A percentile compares a stretch with the other conserved stretches of the same genome.
Evolutionary conservation across 1,284 basidiomycete genomes (phyloP).

Genomic region (Leccinum subspadiceum): DNA sequence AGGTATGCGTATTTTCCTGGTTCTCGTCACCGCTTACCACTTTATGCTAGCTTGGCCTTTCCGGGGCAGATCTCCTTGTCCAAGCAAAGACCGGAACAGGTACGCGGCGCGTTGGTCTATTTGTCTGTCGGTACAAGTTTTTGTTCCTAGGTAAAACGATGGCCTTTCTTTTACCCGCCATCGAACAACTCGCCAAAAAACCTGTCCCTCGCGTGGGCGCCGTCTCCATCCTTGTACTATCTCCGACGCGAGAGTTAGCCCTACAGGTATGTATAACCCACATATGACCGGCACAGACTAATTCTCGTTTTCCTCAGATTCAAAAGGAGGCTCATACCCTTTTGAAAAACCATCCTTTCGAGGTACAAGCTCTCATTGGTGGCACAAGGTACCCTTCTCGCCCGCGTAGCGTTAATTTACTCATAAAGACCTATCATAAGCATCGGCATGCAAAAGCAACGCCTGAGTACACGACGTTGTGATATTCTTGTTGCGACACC

Average conservation of each 20-base stretch:
- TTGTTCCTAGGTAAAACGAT: slow-evolving; percentile 71
- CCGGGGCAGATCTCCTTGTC: slow-evolving; percentile 41
- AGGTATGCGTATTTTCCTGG: slow-evolving; percentile 18
- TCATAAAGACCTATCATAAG: slow-evolving; percentile 11
- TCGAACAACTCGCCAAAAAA: slow-evolving; percentile 62
- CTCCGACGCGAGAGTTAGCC: slow-evolving; percentile 88
- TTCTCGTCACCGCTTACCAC: slow-evolving; percentile 7
- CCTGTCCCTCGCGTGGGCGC: slow-evolving; percentile 16
- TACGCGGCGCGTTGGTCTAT: slow-evolving; percentile 4
- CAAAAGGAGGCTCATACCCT: slow-evolving; percentile 79
- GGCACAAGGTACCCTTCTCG: slow-evolving; percentile 48
- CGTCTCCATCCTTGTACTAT: slow-evolving; percentile 64
- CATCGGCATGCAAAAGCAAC: slow-evolving; percentile 37
- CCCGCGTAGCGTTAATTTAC: background rate
- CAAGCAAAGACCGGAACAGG: slow-evolving; percentile 51
- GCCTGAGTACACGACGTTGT: slow-evolving; percentile 43
- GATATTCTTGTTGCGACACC: slow-evolving; percentile 90
- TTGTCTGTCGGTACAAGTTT: background rate
- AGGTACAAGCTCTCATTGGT: slow-evolving; percentile 42
- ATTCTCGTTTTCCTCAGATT: slow-evolving; percentile 31
- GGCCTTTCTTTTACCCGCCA: slow-evolving; percentile 85
- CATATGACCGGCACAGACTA: background rate
- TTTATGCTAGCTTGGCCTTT: slow-evolving; percentile 32
- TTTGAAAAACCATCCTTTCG: slow-evolving; percentile 47
- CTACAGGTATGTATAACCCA: slow-evolving; percentile 57